A percentile compares a stretch with the other conserved stretches of the same genome.
Conservation (phyloP, 768 basidiomycete genomes). For the Chalciporus piperatus region DNA sequence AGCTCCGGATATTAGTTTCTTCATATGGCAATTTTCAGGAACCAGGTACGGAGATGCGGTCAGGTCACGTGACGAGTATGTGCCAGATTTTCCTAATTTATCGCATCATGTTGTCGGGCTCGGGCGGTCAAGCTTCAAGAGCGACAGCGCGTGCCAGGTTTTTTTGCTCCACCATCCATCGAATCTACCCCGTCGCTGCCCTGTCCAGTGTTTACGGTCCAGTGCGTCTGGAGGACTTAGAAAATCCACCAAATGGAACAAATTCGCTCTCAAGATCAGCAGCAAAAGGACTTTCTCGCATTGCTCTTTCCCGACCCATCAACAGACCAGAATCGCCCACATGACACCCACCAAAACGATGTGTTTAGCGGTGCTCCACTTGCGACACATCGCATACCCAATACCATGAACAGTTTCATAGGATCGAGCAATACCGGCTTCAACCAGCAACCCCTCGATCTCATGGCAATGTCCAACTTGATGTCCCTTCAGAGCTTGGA, state of each 20-base stretch:
- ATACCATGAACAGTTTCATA: not conserved
- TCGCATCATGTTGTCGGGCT: not conserved
- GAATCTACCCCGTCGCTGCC: not conserved
- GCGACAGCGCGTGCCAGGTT: constrained; percentile 5
- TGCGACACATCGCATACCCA: constrained; percentile 14
- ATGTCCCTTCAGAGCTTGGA: constrained; percentile 50
- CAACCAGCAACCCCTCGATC: constrained; percentile 43
- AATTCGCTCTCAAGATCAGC: constrained; percentile 25
- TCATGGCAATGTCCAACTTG: constrained; percentile 43
- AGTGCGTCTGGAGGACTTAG: not conserved
- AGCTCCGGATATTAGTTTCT: not conserved
- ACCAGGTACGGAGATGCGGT: not conserved
- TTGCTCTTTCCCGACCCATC: constrained; percentile 33
- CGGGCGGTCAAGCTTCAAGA: constrained; percentile 3
- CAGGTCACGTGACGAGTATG: constrained; percentile 13
- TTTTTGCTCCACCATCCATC: constrained; percentile 8
- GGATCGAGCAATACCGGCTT: constrained; percentile 13
- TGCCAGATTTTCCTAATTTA: constrained; percentile 1
- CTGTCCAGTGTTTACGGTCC: not conserved
- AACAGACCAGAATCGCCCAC: constrained; percentile 23
- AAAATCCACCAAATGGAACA: constrained; percentile 20
- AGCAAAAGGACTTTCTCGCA: constrained; percentile 36
- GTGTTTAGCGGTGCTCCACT: not conserved
- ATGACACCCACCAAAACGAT: constrained; percentile 23
- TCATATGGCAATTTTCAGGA: not conserved